A percentile compares a stretch with the other conserved stretches of the same genome.
phyloP scores from a whole-genome alignment of 2,329 filamentous ascomycete genomes.

The Diaporthe vexans region DNA sequence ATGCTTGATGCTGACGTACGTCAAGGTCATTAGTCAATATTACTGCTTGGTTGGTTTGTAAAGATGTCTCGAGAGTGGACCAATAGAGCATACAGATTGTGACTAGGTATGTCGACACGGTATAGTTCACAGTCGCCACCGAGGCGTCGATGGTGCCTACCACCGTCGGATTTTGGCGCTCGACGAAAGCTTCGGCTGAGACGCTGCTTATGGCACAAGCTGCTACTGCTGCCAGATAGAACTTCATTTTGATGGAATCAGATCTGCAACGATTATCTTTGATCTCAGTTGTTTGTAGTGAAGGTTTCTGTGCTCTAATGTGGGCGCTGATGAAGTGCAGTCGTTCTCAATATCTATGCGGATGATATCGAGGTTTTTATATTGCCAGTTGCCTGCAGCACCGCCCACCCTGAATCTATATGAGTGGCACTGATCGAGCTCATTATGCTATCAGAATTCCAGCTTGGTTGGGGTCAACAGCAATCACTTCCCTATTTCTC shows the following conservation, averaged over 20 bases:
- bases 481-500: conserved; percentile 8
- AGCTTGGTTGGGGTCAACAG: conserved; percentile 12
- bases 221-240: not conserved
- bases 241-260: conserved; percentile 11
- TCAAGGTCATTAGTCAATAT: not conserved
- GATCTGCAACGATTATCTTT: not conserved
- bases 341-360: not conserved
- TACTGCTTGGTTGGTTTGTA: not conserved
- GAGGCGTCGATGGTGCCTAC: conserved; percentile 1
- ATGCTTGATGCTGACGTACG: not conserved
- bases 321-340: not conserved
- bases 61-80: too few relatives aligned
- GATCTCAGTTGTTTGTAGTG: not conserved
- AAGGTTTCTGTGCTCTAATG: not conserved
- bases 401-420: not conserved
- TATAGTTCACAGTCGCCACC: not conserved
- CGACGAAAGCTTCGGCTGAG: not conserved
- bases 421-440: conserved; percentile 2
- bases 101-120: not conserved
- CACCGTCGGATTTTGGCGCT: not conserved
- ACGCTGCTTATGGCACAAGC: not conserved
- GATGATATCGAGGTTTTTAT: conserved; percentile 2
- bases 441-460: conserved; percentile 16
- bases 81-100: not conserved
- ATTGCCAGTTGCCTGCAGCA: not conserved